These are phyloP conservation scores for Pelagomonas calceolata DNA, from an alignment of 108 stramenopile genomes.

Conservation along the genomic window DNA sequence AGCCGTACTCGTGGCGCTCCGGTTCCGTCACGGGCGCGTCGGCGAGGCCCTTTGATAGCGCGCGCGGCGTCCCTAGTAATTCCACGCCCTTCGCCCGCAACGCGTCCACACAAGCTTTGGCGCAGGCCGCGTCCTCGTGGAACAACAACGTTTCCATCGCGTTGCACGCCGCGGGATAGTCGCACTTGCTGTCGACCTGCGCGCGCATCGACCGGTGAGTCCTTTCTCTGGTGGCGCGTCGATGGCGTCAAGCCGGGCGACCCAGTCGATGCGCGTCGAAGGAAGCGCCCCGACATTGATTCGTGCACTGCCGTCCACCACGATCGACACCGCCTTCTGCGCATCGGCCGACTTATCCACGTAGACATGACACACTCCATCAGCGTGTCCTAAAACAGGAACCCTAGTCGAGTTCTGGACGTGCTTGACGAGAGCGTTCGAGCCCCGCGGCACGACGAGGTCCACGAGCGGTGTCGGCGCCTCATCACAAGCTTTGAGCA, in stretches of 20 bases:
- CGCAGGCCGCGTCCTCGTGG: slow-evolving; percentile 60
- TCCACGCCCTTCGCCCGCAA: slow-evolving; percentile 71
- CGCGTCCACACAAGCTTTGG: slow-evolving; percentile 52
- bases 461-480: slow-evolving; percentile 56
- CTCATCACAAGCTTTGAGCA: slow-evolving; percentile 20
- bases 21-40: slow-evolving; percentile 61
- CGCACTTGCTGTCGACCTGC: slow-evolving; percentile 95
- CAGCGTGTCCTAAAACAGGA: slow-evolving; percentile 96
- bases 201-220: slow-evolving; percentile 28
- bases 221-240: no score
- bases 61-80: slow-evolving; percentile 68
- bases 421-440: slow-evolving; percentile 71
- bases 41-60: slow-evolving; percentile 39
- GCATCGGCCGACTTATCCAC: slow-evolving; percentile 70
- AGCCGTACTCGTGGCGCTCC: slow-evolving; percentile 79
- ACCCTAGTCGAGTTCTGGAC: slow-evolving; percentile 82
- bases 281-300: background rate
- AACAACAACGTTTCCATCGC: slow-evolving; percentile 92
- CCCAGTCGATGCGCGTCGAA: background rate
- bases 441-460: slow-evolving; percentile 94
- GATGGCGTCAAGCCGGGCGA: no score
- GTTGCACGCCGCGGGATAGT: slow-evolving; percentile 98
- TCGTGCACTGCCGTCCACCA: slow-evolving; percentile 36
- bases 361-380: slow-evolving; percentile 96
- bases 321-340: slow-evolving; percentile 48